These are phyloP conservation scores for Tetrapisispora iriomotensis DNA, from an alignment of 805 yeast genomes.

Conservation along the genomic window DNA sequence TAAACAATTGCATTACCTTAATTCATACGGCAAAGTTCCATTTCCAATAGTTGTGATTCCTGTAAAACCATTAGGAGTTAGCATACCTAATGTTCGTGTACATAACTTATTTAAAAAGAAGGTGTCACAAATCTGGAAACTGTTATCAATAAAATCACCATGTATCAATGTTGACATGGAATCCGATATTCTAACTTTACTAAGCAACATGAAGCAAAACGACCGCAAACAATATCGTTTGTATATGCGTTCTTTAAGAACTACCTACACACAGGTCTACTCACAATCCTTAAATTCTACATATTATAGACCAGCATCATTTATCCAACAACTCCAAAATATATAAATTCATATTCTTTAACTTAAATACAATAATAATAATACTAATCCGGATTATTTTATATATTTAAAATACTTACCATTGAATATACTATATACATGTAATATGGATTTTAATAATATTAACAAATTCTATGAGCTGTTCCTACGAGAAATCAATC, in stretches of 20 bases:
- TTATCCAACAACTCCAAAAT: background rate
- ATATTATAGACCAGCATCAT: conserved; percentile 1
- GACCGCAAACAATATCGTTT: background rate
- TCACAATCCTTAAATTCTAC: background rate
- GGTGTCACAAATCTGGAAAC: background rate
- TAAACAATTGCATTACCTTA: conserved; percentile 2
- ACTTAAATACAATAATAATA: too few relatives aligned
- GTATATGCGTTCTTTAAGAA: background rate
- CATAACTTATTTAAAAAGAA: background rate
- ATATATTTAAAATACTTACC: too few relatives aligned
- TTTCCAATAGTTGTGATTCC: conserved; percentile 1
- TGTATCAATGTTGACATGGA: background rate
- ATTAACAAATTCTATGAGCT: background rate
- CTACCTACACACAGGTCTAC: background rate
- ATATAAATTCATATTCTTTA: background rate
- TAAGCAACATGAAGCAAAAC: background rate
- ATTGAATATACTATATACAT: background rate
- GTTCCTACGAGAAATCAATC: conserved; percentile 36
- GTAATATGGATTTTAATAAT: background rate
- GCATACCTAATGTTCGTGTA: background rate
- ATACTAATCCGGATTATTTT: too few relatives aligned
- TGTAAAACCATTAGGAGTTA: background rate
- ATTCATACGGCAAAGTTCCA: background rate
- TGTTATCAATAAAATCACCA: background rate
- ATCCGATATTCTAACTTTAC: background rate